These are phyloP conservation scores for Curvularia eragrostidis DNA, from an alignment of 2,329 filamentous ascomycete genomes.

Conservation along the genomic window DNA sequence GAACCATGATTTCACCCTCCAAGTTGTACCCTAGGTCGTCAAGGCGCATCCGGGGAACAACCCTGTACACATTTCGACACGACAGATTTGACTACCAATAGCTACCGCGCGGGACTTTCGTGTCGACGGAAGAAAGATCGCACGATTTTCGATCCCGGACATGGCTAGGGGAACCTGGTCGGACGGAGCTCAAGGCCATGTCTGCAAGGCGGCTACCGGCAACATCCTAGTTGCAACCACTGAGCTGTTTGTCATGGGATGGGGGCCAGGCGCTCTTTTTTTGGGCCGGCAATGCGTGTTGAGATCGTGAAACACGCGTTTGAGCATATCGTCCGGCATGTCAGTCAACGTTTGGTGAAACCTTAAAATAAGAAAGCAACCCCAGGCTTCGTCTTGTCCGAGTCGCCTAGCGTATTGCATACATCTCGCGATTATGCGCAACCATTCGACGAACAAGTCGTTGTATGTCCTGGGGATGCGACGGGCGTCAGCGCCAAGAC, in stretches of 20 bases:
- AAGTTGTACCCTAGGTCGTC: neutral
- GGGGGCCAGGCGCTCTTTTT: constrained; percentile 1
- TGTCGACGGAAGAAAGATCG: constrained; percentile 5
- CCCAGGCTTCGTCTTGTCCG: constrained; percentile 20
- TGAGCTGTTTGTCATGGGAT: constrained; percentile 3
- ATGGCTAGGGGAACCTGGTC: constrained; percentile 8
- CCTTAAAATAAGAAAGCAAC: constrained; percentile 17
- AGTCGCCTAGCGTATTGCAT: constrained; percentile 17
- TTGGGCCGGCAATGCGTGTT: constrained; percentile 17
- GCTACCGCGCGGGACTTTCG: constrained; percentile 10
- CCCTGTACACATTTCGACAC: constrained; percentile 13
- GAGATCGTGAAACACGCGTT: constrained; percentile 26
- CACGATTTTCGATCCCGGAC: constrained; percentile 8
- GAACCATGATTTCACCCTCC: constrained; percentile 9
- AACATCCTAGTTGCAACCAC: constrained; percentile 4
- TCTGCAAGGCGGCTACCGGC: constrained; percentile 3
- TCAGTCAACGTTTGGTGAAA: constrained; percentile 36
- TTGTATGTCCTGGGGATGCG: constrained; percentile 6
- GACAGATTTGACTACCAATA: constrained; percentile 19
- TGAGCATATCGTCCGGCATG: constrained; percentile 31
- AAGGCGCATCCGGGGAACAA: constrained; percentile 9
- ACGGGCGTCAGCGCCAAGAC: constrained; percentile 4
- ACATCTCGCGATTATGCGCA: constrained; percentile 8
- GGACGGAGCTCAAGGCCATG: constrained; percentile 3
- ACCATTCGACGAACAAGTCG: neutral